Evolutionary conservation across 345 rosid genomes (phyloP), one percentile per base, ranked within the genome.

Genomic region (Euphorbia tirucalli): DNA sequence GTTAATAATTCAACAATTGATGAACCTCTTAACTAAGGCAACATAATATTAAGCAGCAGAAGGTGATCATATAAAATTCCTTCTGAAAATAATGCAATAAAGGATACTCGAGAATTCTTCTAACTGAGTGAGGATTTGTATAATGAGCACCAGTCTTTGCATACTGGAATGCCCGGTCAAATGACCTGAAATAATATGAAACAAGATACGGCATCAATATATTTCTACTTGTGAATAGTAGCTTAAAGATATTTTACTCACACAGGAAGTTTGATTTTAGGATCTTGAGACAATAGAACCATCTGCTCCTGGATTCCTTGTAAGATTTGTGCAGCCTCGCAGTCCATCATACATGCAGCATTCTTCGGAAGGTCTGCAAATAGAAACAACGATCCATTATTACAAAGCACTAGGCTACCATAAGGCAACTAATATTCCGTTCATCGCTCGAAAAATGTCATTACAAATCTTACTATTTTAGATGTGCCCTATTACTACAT

Each of bases 71-170:
- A 58, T 15, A n/a, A 46, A 66, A 18, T 30, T 75, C 30, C 54
- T 37, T 61, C 5, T 25, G 55, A 66, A 50, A 68, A 70, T 18
- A 65, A 54, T 43, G 70, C 61, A 69, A 68, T 39, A 68, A 87
- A 85, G 96, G 96, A 90, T 94, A 92, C 97, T 84, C 90, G 30
- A 95, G 91, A 81, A 81, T 75, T 67, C 72, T 70, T 86, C 89
- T 84, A 44, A 86, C 91, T 50, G 90, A 87, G 43, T 83, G 80
- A 37, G 91, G 88, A 72, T 89, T 83, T 15, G 85, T 77, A 78
- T 85, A 90, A 73, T 73, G 70, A 70, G 66, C 71, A 74, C 84
- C 76, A 32, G 69, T 73, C 71, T 82, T 84, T 54, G 93, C 80
- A 82, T 86, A 87, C 71, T 69, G 87, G 77, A 92, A 67, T 61